These are phyloP conservation scores for Cercospora nicotianae DNA, from an alignment of 2,329 filamentous ascomycete species.

Conservation along the genomic window DNA sequence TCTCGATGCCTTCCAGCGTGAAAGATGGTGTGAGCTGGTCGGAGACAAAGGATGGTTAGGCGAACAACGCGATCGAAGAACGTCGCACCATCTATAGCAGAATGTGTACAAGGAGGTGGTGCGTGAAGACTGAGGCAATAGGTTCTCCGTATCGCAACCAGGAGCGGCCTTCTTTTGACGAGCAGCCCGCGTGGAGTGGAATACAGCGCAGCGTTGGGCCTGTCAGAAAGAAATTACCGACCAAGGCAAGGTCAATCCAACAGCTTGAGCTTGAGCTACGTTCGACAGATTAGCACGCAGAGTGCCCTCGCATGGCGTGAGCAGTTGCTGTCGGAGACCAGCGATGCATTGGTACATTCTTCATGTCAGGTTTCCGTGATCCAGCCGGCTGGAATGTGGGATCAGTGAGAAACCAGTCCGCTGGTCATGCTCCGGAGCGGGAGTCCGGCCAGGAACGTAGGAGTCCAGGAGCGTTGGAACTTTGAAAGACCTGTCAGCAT, in stretches of 20 bases:
- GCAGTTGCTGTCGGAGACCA: conserved; percentile 11
- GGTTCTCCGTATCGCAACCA: conserved; percentile 2
- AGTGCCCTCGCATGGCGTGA: conserved; percentile 28
- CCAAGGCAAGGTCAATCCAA: conserved; percentile 14
- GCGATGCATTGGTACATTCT: conserved; percentile 26
- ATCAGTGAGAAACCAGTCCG: background rate
- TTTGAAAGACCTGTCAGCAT: background rate
- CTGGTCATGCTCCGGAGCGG: background rate
- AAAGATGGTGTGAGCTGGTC: background rate
- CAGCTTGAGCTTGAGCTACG: conserved; percentile 7
- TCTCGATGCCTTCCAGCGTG: background rate
- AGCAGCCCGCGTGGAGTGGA: conserved; percentile 3
- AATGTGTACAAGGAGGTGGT: background rate
- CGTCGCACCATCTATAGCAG: background rate
- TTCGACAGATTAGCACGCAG: conserved; percentile 2
- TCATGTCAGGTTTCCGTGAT: conserved; percentile 16
- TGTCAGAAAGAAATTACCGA: conserved; percentile 18
- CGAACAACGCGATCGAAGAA: background rate
- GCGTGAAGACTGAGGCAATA: background rate
- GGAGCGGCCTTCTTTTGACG: conserved; percentile 1
- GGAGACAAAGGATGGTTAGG: background rate
- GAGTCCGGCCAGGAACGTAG: background rate
- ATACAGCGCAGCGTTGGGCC: conserved; percentile 19
- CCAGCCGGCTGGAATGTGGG: conserved; percentile 30
- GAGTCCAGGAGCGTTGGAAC: background rate